phyloP scores from a whole-genome alignment of 805 yeast genomes.

The Alloascoidea hylecoeti region DNA sequence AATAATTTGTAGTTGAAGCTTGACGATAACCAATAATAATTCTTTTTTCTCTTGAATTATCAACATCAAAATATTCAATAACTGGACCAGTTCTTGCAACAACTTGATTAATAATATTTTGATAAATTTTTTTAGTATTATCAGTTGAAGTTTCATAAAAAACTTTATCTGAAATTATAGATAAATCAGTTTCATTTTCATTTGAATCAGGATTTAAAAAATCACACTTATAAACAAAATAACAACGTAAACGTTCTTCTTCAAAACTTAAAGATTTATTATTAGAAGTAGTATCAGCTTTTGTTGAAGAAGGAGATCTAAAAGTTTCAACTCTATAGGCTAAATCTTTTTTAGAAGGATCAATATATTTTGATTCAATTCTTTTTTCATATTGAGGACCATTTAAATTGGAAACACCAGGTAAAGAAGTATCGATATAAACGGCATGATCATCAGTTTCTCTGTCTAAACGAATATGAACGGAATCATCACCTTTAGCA shows the following conservation, averaged over 20 bases:
- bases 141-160: conserved; percentile 66
- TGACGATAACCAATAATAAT: conserved; percentile 81
- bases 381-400: conserved; percentile 47
- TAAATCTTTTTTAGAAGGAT: conserved; percentile 17
- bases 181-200: conserved; percentile 34
- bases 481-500: conserved; percentile 40
- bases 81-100: conserved; percentile 78
- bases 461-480: conserved; percentile 64
- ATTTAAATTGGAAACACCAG: conserved; percentile 29
- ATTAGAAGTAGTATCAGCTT: conserved; percentile 18
- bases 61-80: conserved; percentile 72
- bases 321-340: conserved; percentile 69
- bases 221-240: conserved; percentile 70
- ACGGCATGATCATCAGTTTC: conserved; percentile 82
- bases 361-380: conserved; percentile 69
- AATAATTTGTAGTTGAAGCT: conserved; percentile 73
- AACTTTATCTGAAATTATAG: conserved; percentile 61
- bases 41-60: conserved; percentile 71
- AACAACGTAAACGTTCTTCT: conserved; percentile 45
- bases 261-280: conserved; percentile 29
- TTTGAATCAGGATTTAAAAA: conserved; percentile 22
- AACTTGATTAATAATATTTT: conserved; percentile 57
- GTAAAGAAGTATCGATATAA: conserved; percentile 63
- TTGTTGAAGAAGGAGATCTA: conserved; percentile 38
- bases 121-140: conserved; percentile 69